Base-by-base conservation (phyloP, 148 eudicot genomes). In the Nyssa sinensis region DNA sequence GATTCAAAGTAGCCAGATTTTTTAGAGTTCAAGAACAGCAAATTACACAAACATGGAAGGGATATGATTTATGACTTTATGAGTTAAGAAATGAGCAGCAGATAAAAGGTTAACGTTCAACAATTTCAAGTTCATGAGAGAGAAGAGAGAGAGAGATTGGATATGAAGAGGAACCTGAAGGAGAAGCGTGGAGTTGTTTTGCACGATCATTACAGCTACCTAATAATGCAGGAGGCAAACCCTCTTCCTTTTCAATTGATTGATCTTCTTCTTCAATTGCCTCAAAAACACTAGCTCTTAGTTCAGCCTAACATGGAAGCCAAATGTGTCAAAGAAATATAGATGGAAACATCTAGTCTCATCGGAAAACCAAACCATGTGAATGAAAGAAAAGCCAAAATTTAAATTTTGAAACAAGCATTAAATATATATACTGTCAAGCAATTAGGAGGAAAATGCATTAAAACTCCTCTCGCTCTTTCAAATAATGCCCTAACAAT, bases 141-240 rank as follows among this genome's bases (percentile, higher is more conserved):
- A 51, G 55, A 17, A 21, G 19, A 55, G 24, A n/a, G 3, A 55
- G 59, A 55, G 21, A 55, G 5, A 0, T 21, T 55, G 24, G 59
- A 51, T 35, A 51, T 5, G 10, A 74, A 29, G 8, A 81, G 57
- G 16, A 59, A 95, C 97, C 99, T 85, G 96, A 90, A 77, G 99
- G 96, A 77, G 99, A 95, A 55, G 93, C 90, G 62, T 95, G 99
- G 66, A 95, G 97, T 76, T 91, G 90, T 75, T 89, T 92, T 12
- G 97, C 99, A 34, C 88, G 93, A 34, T 95, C 97, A 78, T 95
- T 93, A 83, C 97, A 95, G 66, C 99, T 92, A 70, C 99, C 97
- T 85, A 95, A 75, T 32, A 93, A 78, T 44, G 97, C 99, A 64
- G 99, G 91, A 79, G 99, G 99, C 79, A 95, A 79, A 9, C 87